Base-by-base conservation (phyloP, 768 basidiomycete species). In the Panellus pusillus region DNA sequence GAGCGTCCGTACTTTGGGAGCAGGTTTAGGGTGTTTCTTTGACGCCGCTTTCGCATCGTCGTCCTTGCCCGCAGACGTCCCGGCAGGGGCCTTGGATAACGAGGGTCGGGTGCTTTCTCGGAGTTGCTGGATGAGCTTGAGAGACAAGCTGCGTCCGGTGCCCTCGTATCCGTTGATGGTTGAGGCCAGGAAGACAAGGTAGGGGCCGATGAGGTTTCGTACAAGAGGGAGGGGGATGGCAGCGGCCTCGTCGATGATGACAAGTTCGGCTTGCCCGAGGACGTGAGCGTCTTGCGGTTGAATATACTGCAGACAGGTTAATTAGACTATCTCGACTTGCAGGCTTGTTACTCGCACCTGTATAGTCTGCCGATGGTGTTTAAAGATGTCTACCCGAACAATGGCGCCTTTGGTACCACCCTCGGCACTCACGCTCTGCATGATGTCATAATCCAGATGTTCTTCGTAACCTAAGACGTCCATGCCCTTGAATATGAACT, bases 151-250 rank as follows among this genome's bases (percentile, higher is more conserved):
- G 24, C 97, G 91, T n/a, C 97, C 97, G 0, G 97, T 98, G 24
- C 97, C 97, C 79, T 98, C 97, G 70, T 99, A 99, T 37, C 97
- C 97, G 68, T 98, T 98, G 73, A 99, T 94, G 1, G 97, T 99
- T n/a, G 94, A 97, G 1, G 97, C 92, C 79, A 98, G 87, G 78
- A 98, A 98, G 46, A 98, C 94, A 32, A 98, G 89, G 72, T 98
- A 98, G 1, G 88, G 89, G 0, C 97, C 97, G 50, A 99, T 85
- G 58, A 99, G 89, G 63, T 93, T 92, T 51, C 90, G 86, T 15
- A 99, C 96, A 32, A 99, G 86, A 2, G 96, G 94, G 15, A 98
- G 82, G 1, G 97, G 97, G 48, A 98, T 98, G 17, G 97, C 97
- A 9, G 97, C 97, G 7, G 96, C 96, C 71, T 99, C 97, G 64